Percentiles rank a stretch among this genome's conserved stretches.
phyloP scores from a whole-genome alignment of 176 grass and related monocot genomes.

The Cenchrus americanus region DNA sequence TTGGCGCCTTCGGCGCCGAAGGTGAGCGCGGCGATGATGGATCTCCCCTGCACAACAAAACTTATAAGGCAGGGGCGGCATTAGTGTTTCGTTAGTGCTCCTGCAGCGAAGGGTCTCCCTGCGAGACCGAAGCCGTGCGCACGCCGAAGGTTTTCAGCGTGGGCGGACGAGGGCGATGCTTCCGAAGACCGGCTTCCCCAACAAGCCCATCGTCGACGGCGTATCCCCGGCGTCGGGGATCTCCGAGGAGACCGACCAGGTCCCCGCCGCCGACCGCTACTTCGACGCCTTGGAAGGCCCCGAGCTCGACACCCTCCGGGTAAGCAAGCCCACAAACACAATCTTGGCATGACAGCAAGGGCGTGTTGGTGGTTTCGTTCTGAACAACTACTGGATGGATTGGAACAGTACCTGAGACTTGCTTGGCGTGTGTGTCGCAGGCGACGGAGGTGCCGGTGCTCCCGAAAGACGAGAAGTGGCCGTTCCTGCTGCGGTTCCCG shows the following conservation, averaged over 20 bases:
- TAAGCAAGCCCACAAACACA: not conserved
- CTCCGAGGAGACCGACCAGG: slow-evolving; percentile 58
- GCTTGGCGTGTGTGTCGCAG: slow-evolving; percentile 25
- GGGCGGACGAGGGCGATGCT: no score
- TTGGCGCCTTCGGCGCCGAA: no score
- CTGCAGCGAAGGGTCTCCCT: no score
- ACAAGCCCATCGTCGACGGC: not conserved
- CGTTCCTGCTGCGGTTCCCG: slow-evolving; percentile 91
- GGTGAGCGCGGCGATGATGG: no score
- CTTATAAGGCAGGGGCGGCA: no score
- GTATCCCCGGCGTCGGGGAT: slow-evolving; percentile 1
- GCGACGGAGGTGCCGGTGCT: slow-evolving; percentile 79
- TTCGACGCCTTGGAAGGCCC: slow-evolving; percentile 93
- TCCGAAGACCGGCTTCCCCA: no score
- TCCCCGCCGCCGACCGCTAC: slow-evolving; percentile 75
- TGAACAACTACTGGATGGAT: not conserved
- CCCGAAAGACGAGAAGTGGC: slow-evolving; percentile 86
- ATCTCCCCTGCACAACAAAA: no score
- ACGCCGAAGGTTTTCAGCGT: no score
- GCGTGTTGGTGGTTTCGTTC: not conserved
- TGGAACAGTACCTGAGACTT: not conserved
- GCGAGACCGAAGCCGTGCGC: no score
- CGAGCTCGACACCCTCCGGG: slow-evolving; percentile 87
- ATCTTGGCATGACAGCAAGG: not conserved
- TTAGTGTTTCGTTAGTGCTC: no score